Percentiles rank a stretch among this genome's conserved stretches.
phyloP scores from a whole-genome alignment of 768 basidiomycete species.

The Chalciporus pseudorubinellus region DNA sequence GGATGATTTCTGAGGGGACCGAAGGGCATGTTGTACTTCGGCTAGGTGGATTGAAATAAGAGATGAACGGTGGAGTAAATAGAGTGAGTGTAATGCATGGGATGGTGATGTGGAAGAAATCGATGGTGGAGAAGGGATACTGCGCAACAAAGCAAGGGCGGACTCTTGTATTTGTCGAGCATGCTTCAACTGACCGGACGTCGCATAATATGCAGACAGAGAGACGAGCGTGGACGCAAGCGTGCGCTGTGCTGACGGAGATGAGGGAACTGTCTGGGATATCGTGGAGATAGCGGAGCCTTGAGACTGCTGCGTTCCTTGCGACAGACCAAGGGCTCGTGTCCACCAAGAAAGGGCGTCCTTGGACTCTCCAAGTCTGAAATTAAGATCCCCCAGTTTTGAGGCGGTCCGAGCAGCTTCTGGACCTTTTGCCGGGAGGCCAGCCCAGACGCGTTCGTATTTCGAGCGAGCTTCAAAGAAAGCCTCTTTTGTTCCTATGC shows the following conservation, averaged over 20 bases:
- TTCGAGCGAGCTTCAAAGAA: constrained; percentile 53
- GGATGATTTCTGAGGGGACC: constrained; percentile 41
- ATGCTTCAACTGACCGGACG: constrained; percentile 49
- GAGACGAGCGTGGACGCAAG: constrained; percentile 62
- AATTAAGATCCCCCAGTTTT: constrained; percentile 67
- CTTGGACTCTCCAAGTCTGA: constrained; percentile 48
- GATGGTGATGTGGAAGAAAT: constrained; percentile 47
- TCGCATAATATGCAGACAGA: constrained; percentile 69
- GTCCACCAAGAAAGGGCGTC: constrained; percentile 71
- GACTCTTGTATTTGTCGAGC: constrained; percentile 58
- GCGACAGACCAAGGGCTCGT: constrained; percentile 49
- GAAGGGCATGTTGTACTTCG: constrained; percentile 60
- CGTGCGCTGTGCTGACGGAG: constrained; percentile 63
- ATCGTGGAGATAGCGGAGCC: constrained; percentile 24
- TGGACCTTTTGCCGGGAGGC: constrained; percentile 37
- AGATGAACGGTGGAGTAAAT: constrained; percentile 71
- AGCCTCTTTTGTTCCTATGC: constrained; percentile 50
- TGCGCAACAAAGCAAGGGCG: constrained; percentile 53
- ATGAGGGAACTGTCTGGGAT: constrained; percentile 44
- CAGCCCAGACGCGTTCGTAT: constrained; percentile 58
- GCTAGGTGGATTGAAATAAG: constrained; percentile 70
- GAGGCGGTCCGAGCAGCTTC: constrained; percentile 55
- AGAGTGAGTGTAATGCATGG: constrained; percentile 61
- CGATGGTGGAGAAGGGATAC: constrained; percentile 47
- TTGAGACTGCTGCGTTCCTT: constrained; percentile 29